phyloP scores from a whole-genome alignment of 2,329 filamentous ascomycete genomes.

The Botrytis medusae region DNA sequence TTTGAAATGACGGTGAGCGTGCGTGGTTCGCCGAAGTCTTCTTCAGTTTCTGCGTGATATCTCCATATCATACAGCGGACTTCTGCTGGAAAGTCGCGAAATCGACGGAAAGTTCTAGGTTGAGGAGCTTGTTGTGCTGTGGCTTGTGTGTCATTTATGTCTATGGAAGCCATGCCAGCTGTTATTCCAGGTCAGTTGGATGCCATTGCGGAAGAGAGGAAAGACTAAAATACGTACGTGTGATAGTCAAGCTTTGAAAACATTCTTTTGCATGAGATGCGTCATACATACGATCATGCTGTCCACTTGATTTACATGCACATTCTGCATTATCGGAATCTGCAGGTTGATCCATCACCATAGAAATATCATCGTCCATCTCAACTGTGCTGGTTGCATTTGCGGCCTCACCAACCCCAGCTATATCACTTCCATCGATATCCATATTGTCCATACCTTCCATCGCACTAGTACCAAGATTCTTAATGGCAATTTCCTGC shows the following conservation, averaged over 20 bases:
- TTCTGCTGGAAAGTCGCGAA: not conserved
- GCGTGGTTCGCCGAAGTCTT: not conserved
- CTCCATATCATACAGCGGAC: slow-evolving; percentile 2
- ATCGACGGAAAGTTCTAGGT: not conserved
- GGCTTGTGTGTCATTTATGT: not conserved
- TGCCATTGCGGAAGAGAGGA: not conserved
- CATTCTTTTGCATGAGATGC: not conserved
- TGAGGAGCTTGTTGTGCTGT: not conserved
- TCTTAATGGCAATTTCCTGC: not conserved
- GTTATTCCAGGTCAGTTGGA: not conserved
- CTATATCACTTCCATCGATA: not conserved
- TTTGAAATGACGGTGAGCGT: not conserved
- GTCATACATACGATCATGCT: not conserved
- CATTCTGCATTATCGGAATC: not conserved
- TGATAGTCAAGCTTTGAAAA: not conserved
- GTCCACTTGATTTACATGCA: not conserved
- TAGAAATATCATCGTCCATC: not conserved
- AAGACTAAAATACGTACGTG: not conserved
- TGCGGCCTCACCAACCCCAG: not conserved
- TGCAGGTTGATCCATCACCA: not conserved
- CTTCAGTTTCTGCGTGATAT: not conserved
- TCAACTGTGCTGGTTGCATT: not conserved
- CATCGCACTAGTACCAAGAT: not conserved
- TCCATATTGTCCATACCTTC: not conserved
- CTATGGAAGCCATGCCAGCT: not conserved